Base-by-base conservation (phyloP, 306 rosid genomes). In the Arachis hypogaea region DNA sequence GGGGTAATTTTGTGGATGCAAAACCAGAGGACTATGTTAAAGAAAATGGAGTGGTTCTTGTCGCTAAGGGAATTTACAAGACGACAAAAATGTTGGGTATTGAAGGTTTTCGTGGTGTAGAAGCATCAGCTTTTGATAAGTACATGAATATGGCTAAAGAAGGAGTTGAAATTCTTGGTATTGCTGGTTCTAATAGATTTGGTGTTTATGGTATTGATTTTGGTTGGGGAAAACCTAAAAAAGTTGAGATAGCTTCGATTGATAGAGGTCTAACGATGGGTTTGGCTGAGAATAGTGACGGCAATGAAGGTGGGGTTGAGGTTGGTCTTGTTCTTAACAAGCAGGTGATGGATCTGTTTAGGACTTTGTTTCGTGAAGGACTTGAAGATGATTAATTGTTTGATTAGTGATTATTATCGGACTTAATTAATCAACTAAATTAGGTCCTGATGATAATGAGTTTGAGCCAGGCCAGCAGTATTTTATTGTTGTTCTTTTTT, bases 191-290 rank as follows among this genome's bases (percentile, higher is more conserved):
- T 43, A 79, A 77, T 44, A 29, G 79, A 22, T 78, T 84, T 47
- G 81, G 85, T 49, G 72, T 87, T 11, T 87, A 85, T 30, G 80
- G 41, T 0, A 38, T 7, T 22, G 89, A 87, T 65, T 82, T 85
- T 63, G 89, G 92, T 7, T 87, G 87, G 88, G 91, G 87, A 6
- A 80, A 0, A 22, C 87, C 88, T 0, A 11, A 4, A 0, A 84
- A 82, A 68, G 89, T 87, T 81, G 88, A 80, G 68, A 68, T 82
- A 16, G 12, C 56, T 0, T 82, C 85, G 1, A 11, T 72, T 1
- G 79, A 76, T 38, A 72, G 74, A 63, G 44, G 45, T 49, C 64
- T 76, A 4, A 58, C 86, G 0, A 68, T 84, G 71, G 81, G 72
- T 0, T 12, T 84, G 55, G 74, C 77, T 2, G 88, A 84, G 29